Conservation (phyloP, 208 protist species). For the Kentomonas sorsogonicus region DNA sequence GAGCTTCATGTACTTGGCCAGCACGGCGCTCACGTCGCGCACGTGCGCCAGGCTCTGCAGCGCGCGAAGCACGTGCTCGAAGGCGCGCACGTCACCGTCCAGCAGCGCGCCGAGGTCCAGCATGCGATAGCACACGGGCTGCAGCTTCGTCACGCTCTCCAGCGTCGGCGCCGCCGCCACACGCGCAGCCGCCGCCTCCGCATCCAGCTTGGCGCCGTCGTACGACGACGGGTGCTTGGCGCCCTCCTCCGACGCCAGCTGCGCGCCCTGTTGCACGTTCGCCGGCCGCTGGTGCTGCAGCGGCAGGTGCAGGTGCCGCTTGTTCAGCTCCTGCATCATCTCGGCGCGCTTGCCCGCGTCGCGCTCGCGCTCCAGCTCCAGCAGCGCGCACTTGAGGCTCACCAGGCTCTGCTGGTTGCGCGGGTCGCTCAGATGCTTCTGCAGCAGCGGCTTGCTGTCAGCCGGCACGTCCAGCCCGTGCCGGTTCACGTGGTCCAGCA, state of each 20-base stretch:
- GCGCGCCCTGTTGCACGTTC: not conserved
- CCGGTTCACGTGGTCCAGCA: conserved; percentile 2
- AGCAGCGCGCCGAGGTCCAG: not conserved
- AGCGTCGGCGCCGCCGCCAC: too few species aligned
- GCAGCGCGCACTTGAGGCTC: conserved; percentile 3
- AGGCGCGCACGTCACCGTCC: not conserved
- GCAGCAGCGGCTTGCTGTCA: not conserved
- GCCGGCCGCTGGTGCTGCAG: not conserved
- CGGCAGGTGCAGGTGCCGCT: not conserved
- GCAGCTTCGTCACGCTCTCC: too few species aligned
- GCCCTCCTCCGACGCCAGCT: not conserved
- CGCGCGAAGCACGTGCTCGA: not conserved
- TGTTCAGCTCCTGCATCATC: not conserved
- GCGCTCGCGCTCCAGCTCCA: not conserved
- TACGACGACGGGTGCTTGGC: not conserved
- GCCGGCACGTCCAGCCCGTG: not conserved
- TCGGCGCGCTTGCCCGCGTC: not conserved
- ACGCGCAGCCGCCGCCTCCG: too few species aligned
- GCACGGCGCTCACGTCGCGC: not conserved
- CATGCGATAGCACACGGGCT: not conserved
- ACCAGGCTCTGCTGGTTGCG: not conserved
- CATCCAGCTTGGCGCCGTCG: not conserved
- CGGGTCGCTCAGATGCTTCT: conserved; percentile 1
- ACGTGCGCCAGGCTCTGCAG: not conserved
- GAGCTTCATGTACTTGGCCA: too few species aligned